Percentiles rank a stretch among this genome's conserved stretches.
Conservation (phyloP, 2,329 filamentous ascomycete genomes). For the Diaporthe citri region DNA sequence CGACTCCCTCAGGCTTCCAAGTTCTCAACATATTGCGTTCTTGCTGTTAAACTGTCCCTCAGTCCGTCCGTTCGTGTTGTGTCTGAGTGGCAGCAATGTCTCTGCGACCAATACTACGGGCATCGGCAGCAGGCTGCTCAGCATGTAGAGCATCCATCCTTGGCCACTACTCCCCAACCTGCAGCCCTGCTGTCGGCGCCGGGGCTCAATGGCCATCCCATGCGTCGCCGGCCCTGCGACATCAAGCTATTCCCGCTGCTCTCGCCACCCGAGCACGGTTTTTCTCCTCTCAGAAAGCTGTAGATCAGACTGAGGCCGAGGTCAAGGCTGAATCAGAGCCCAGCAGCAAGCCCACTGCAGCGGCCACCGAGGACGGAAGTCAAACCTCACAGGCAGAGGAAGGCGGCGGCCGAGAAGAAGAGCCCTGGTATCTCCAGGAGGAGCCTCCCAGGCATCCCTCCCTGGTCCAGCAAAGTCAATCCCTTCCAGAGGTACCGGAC, state of each 20-base stretch:
- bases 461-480: slow-evolving; percentile 59
- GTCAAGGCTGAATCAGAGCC: not conserved
- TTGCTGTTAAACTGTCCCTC: not conserved
- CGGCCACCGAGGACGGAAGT: slow-evolving; percentile 37
- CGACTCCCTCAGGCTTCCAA: not conserved
- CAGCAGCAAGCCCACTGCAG: not conserved
- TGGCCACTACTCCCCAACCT: slow-evolving; percentile 44
- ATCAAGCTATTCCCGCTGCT: not conserved
- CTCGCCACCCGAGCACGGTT: slow-evolving; percentile 13
- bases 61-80: not conserved
- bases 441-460: slow-evolving; percentile 68
- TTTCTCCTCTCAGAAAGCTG: slow-evolving; percentile 28
- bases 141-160: slow-evolving; percentile 47
- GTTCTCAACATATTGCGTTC: not conserved
- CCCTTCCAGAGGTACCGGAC: slow-evolving; percentile 69
- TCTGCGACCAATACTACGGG: slow-evolving; percentile 45
- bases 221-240: slow-evolving; percentile 4
- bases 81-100: slow-evolving; percentile 33
- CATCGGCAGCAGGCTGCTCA: slow-evolving; percentile 47
- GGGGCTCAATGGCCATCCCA: slow-evolving; percentile 7
- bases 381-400: slow-evolving; percentile 11
- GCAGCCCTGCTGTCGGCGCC: slow-evolving; percentile 30
- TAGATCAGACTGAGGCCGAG: slow-evolving; percentile 37
- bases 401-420: slow-evolving; percentile 41
- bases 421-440: slow-evolving; percentile 86